Evolutionary conservation across 2,329 filamentous ascomycete species (phyloP).

Genomic region (Penicillium sp.): DNA sequence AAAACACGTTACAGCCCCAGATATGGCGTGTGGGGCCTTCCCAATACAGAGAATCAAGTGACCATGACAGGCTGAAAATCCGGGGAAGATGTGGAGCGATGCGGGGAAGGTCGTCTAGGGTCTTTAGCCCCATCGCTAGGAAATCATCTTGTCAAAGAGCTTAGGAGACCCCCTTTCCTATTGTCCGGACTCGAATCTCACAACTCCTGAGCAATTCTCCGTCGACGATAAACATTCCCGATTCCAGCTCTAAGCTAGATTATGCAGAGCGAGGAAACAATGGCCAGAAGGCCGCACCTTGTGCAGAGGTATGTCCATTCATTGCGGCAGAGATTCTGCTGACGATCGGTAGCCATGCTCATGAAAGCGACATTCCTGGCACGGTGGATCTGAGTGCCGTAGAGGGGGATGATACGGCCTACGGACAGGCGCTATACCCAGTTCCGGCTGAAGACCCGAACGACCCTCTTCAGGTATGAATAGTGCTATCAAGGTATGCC

Average conservation of each 20-base stretch:
- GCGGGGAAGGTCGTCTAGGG: conserved; percentile 2
- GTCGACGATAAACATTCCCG: not conserved
- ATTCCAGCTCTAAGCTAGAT: not conserved
- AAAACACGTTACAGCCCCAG: conserved; percentile 3
- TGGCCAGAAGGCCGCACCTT: conserved; percentile 4
- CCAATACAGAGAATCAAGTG: not conserved
- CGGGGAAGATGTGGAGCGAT: conserved; percentile 10
- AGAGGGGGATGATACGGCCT: conserved; percentile 57
- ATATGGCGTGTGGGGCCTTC: conserved; percentile 6
- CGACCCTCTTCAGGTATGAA: conserved; percentile 51
- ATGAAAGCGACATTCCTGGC: conserved; percentile 54
- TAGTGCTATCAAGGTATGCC: not conserved
- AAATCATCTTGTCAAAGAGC: not conserved
- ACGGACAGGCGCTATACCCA: conserved; percentile 58
- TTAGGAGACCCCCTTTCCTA: not conserved
- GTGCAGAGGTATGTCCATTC: conserved; percentile 9
- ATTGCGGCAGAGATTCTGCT: not conserved
- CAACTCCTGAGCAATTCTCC: not conserved
- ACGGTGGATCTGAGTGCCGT: conserved; percentile 52
- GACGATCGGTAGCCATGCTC: conserved; percentile 46
- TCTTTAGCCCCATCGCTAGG: conserved; percentile 1
- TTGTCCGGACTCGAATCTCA: not conserved
- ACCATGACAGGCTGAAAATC: conserved; percentile 1
- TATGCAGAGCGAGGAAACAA: not conserved
- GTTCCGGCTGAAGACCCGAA: conserved; percentile 60